phyloP scores from a whole-genome alignment of 129 eudicot genomes.

The Mikania micrantha region DNA sequence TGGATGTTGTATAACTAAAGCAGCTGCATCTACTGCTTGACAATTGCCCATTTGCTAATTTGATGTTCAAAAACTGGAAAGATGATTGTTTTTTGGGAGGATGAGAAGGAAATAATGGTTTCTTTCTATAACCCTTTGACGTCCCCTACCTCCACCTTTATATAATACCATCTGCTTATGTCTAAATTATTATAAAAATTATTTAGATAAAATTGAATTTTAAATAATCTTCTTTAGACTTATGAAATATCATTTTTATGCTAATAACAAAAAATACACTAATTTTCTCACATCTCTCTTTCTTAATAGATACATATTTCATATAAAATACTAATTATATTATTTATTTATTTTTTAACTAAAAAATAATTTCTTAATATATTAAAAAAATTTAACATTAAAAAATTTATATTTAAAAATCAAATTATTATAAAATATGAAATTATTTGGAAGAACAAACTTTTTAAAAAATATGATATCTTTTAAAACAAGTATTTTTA shows the following conservation, averaged over 20 bases:
- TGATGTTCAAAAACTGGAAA: background rate
- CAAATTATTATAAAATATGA: too few species aligned
- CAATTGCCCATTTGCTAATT: constrained; percentile 75
- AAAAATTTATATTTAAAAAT: too few species aligned
- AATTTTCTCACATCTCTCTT: too few species aligned
- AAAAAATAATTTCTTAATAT: too few species aligned
- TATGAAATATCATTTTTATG: background rate
- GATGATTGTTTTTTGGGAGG: constrained; percentile 8
- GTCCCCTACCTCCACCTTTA: constrained; percentile 14
- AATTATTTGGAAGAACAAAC: too few species aligned
- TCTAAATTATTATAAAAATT: background rate
- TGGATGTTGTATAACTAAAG: constrained; percentile 92
- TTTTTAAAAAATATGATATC: too few species aligned
- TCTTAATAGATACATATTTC: too few species aligned
- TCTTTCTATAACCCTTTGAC: constrained; percentile 9
- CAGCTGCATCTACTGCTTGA: constrained; percentile 94
- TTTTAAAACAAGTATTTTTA: too few species aligned
- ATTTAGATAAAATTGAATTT: background rate
- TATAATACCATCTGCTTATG: constrained; percentile 8
- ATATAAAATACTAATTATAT: too few species aligned
- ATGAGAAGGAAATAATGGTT: constrained; percentile 15
- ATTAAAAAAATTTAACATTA: too few species aligned
- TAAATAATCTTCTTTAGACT: background rate
- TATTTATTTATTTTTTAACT: too few species aligned
- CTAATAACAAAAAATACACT: too few species aligned